Conservation (phyloP, 169 alveolate species). For the Hammondia hammondi region DNA sequence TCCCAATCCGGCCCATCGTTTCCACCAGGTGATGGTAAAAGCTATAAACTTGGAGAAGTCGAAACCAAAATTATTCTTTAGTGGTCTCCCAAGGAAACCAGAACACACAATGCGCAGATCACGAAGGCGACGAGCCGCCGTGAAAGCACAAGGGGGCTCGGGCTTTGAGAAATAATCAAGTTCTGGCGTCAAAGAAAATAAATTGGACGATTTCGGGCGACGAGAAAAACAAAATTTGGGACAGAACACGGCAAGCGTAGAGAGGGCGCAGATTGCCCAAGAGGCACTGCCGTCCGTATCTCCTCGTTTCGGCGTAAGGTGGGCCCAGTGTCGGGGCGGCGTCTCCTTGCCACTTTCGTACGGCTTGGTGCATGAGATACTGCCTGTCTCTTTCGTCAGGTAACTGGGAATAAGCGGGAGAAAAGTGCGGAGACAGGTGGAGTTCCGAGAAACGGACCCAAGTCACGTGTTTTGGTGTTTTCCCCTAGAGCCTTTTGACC, state of each 20-base stretch:
- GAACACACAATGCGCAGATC: neutral
- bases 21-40: neutral
- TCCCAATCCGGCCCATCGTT: neutral
- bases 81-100: no score
- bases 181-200: neutral
- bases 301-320: no score
- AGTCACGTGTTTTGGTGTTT: no score
- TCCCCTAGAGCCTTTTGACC: no score
- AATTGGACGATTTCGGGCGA: neutral
- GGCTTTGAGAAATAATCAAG: neutral
- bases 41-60: neutral
- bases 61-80: neutral
- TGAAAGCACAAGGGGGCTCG: neutral
- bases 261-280: neutral
- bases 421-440: neutral
- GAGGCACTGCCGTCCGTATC: no score
- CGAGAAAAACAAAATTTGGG: no score
- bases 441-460: neutral
- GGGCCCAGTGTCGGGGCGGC: neutral
- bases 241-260: neutral
- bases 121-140: constrained; percentile 14
- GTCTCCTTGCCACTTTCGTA: neutral
- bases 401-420: neutral
- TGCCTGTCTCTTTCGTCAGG: neutral
- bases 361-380: neutral